Conservation (phyloP, 345 rosid genomes). For the Eucalyptus brandiana region DNA sequence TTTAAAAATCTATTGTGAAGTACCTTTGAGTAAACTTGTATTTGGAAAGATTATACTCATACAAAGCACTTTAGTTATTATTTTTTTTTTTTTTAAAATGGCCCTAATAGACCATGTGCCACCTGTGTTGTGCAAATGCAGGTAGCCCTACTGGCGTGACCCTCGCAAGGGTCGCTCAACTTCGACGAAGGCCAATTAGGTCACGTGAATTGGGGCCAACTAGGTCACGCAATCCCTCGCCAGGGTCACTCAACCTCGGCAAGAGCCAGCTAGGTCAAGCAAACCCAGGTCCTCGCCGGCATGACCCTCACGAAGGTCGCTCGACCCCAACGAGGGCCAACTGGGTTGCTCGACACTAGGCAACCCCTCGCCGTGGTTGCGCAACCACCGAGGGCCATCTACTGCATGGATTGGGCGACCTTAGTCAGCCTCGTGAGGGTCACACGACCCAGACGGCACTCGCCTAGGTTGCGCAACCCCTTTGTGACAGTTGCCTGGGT, state of each 20-base stretch:
- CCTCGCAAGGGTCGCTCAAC: no score
- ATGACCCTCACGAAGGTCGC: rapidly evolving
- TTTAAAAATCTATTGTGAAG: no score
- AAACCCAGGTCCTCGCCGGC: rapidly evolving
- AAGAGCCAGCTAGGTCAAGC: rapidly evolving
- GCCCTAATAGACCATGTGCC: no score
- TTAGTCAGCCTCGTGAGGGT: no score
- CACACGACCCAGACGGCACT: rapidly evolving
- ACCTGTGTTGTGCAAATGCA: rapidly evolving
- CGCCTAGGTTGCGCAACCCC: rapidly evolving
- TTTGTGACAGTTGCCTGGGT: rapidly evolving
- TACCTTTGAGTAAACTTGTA: no score
- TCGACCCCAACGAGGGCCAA: rapidly evolving
- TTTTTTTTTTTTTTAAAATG: no score
- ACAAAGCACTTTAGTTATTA: no score
- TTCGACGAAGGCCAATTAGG: rapidly evolving
- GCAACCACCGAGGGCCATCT: no score
- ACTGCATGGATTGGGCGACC: rapidly evolving
- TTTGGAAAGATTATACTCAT: no score
- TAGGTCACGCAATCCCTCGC: no score
- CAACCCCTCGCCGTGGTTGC: rapidly evolving
- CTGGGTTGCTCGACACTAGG: rapidly evolving
- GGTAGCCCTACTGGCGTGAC: rapidly evolving
- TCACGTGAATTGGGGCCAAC: no score
- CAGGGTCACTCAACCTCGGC: rapidly evolving